Percentiles rank a stretch among this genome's conserved stretches.
Evolutionary conservation across 2,329 filamentous ascomycete species (phyloP).

Genomic region (Claviceps maximensis): DNA sequence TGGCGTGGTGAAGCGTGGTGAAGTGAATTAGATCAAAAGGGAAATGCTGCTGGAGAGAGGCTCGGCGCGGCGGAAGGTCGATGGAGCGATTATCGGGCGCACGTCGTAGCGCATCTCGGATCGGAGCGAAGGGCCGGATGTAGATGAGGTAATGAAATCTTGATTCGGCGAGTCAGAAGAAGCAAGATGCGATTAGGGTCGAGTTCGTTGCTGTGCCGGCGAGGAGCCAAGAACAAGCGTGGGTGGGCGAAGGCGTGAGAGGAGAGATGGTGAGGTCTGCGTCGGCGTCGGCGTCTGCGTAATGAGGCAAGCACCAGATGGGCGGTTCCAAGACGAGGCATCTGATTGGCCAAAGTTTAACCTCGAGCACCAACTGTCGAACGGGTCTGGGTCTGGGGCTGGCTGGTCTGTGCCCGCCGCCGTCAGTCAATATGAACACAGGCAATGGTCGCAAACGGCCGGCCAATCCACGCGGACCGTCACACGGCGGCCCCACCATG

Average conservation of each 20-base stretch:
- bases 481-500: not conserved
- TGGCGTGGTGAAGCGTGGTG: not conserved
- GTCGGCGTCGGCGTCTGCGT: too few relatives aligned
- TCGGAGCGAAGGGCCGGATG: not conserved
- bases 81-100: constrained; percentile 1
- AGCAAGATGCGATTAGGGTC: not conserved
- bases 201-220: not conserved
- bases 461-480: not conserved
- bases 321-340: not conserved
- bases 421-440: not conserved
- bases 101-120: constrained; percentile 6
- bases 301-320: not conserved
- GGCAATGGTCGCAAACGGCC: not conserved
- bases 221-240: not conserved
- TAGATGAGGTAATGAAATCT: not conserved
- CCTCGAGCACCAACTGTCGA: too few relatives aligned
- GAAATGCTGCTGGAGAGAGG: constrained; percentile 8
- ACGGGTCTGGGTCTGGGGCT: too few relatives aligned
- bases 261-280: not conserved
- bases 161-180: not conserved
- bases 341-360: too few relatives aligned
- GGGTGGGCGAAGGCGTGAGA: not conserved
- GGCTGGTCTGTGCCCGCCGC: too few relatives aligned
- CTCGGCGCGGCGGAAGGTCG: constrained; percentile 5
- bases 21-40: not conserved